phyloP scores from a whole-genome alignment of 169 alveolate species.

The Babesia bovis region DNA sequence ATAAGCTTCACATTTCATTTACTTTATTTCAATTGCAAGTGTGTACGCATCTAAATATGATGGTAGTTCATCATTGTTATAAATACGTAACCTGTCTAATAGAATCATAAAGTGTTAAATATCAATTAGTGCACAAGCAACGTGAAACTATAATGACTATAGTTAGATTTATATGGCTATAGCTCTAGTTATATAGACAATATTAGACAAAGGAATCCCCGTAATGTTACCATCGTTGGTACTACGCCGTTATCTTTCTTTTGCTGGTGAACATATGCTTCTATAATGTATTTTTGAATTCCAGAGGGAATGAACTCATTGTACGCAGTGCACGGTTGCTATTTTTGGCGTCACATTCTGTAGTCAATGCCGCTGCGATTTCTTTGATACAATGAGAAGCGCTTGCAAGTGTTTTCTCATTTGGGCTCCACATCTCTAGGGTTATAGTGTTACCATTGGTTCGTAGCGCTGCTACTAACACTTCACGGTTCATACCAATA shows the following conservation, averaged over 20 bases:
- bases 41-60: background rate
- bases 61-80: no score
- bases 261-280: no score
- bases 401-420: conserved; percentile 11
- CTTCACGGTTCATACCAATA: background rate
- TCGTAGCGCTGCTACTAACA: conserved; percentile 20
- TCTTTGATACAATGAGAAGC: conserved; percentile 13
- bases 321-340: conserved; percentile 4
- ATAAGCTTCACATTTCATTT: conserved; percentile 26
- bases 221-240: no score
- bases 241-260: no score
- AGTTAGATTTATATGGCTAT: no score
- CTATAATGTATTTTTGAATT: conserved; percentile 2
- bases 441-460: background rate
- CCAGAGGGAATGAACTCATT: conserved; percentile 14
- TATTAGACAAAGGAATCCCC: no score
- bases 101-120: no score
- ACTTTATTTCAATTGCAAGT: background rate
- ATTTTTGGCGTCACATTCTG: background rate
- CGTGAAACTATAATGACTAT: no score
- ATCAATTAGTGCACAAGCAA: no score
- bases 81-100: no score
- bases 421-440: conserved; percentile 25
- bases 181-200: no score
- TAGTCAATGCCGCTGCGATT: conserved; percentile 10